Conservation (phyloP, 2,329 filamentous ascomycete species). For the Lasiodiplodia hormozganensis region DNA sequence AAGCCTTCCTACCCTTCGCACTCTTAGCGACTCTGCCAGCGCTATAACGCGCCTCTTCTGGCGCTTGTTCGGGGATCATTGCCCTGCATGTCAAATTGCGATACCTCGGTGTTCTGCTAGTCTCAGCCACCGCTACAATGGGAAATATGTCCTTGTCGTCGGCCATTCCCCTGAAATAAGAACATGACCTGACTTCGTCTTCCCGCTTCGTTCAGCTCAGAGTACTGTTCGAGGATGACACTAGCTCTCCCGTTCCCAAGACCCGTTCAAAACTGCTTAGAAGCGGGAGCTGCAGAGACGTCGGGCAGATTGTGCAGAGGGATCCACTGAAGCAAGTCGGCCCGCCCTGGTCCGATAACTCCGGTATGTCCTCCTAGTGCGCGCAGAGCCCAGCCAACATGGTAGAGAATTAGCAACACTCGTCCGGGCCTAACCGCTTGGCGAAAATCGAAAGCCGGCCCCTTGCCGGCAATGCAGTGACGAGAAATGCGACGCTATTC, state of each 20-base stretch:
- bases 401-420: not conserved
- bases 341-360: not conserved
- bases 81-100: conserved; percentile 24
- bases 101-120: conserved; percentile 23
- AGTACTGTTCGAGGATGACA: not conserved
- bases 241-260: not conserved
- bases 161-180: conserved; percentile 13
- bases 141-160: conserved; percentile 11
- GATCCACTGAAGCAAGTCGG: not conserved
- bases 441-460: not conserved
- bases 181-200: not conserved
- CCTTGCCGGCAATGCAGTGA: not conserved
- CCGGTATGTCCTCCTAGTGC: not conserved
- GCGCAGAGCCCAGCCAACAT: not conserved
- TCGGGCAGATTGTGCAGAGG: not conserved
- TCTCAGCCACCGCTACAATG: conserved; percentile 13
- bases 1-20: not conserved
- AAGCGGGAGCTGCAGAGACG: not conserved
- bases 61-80: conserved; percentile 20
- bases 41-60: conserved; percentile 3
- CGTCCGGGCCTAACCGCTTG: not conserved
- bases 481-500: not conserved
- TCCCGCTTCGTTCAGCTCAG: not conserved
- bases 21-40: not conserved
- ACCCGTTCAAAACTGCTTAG: not conserved